Evolutionary conservation across 805 yeast genomes (phyloP), one percentile per base, ranked within the genome.

Genomic region (Wickerhamiella hasegawae): DNA sequence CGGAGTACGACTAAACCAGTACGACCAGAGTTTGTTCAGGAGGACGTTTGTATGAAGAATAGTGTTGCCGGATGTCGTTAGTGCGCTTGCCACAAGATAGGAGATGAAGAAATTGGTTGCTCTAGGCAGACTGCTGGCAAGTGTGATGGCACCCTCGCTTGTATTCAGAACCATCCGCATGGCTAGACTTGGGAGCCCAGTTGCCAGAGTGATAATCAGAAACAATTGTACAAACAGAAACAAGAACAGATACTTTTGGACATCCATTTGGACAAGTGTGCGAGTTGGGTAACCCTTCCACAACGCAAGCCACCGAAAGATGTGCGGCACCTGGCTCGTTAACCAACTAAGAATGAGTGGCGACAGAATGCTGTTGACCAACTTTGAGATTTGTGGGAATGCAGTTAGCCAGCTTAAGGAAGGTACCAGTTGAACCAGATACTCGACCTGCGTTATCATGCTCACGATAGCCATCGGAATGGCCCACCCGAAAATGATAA

Each of bases 91-190:
- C 0, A 81, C 57, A 26, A 83, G 59, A 48, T 76, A 82, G 3
- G 85, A 78, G 52, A 76, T 76, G 57, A 84, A 85, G 49, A 85
- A 84, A 30, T 76, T 80, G 1, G 94, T 76, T 18, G 93, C 79
- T 48, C 78, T 79, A 0, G 95, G 94, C 24, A 85, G 62, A 45
- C 83, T 80, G 11, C 68, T 65, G 0, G 94, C 94, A 18, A 83
- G 60, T 0, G 81, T 70, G 0, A 74, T 70, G 5, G 51, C 52
- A 1, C 52, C 49, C 24, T 45, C 52, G 18, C 47, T 45, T 1
- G 52, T 45, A 26, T 48, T 45, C 10, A 42, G 37, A 17, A 46
- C 29, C 18, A 40, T 33, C 6, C 44, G 40, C 17, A 42, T 32
- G 12, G 46, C 9, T n/a, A 48, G 39, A 4, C 40, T 38, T 1